These are phyloP conservation scores for Plasmodium blacklocki DNA, from an alignment of 169 alveolate species.

Conservation along the genomic window DNA sequence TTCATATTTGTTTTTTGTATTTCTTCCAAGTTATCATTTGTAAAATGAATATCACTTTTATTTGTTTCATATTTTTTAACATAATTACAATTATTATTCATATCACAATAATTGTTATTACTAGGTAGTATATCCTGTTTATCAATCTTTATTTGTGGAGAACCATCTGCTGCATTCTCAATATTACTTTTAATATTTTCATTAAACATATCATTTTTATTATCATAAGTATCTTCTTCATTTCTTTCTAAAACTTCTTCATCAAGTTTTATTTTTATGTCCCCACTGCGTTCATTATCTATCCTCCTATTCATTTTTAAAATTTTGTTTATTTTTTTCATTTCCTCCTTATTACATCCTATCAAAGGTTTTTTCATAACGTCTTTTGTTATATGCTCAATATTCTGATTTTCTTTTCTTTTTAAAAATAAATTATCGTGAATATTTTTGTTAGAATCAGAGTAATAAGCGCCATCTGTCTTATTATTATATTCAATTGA, in stretches of 20 bases:
- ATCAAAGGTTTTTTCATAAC: not conserved
- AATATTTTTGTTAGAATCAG: slow-evolving; percentile 23
- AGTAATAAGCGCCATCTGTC: slow-evolving; percentile 9
- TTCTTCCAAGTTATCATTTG: slow-evolving; percentile 8
- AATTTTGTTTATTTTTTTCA: too few species aligned
- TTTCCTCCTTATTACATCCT: not conserved
- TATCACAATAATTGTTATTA: not conserved
- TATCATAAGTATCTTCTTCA: not conserved
- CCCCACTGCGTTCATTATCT: too few species aligned
- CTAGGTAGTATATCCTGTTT: not conserved
- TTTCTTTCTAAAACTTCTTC: too few species aligned
- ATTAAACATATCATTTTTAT: not conserved
- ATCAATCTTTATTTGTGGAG: not conserved
- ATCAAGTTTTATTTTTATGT: too few species aligned
- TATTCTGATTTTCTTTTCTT: not conserved
- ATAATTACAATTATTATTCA: not conserved
- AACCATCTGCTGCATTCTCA: not conserved
- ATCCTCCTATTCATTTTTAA: too few species aligned
- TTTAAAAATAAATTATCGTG: not conserved
- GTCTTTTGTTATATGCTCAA: not conserved
- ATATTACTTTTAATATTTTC: not conserved
- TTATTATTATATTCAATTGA: not conserved
- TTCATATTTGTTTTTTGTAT: not conserved
- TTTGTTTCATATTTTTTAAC: slow-evolving; percentile 3
- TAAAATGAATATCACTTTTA: not conserved